phyloP scores from a whole-genome alignment of 2,329 filamentous ascomycete genomes.

The Mycosphaerella sp. region DNA sequence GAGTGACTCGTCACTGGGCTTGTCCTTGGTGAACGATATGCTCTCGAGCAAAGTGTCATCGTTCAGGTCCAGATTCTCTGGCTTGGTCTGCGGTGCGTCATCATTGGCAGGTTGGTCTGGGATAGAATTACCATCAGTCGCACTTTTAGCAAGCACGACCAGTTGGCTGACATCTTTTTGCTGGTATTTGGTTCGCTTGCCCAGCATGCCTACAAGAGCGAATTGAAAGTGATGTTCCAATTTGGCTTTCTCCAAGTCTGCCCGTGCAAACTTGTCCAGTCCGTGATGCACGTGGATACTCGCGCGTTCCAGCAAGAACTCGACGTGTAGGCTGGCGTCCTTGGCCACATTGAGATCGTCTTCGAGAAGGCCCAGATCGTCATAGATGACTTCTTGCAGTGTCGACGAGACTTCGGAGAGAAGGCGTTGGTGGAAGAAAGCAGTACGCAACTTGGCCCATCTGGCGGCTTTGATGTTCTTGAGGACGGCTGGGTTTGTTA shows the following conservation, averaged over 20 bases:
- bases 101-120: neutral
- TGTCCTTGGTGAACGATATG: slow-evolving; percentile 64
- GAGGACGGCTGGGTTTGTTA: slow-evolving; percentile 45
- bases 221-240: slow-evolving; percentile 67
- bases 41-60: slow-evolving; percentile 89
- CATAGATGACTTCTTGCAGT: slow-evolving; percentile 55
- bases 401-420: slow-evolving; percentile 56
- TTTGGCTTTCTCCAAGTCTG: slow-evolving; percentile 63
- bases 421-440: slow-evolving; percentile 65
- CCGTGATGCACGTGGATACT: slow-evolving; percentile 80
- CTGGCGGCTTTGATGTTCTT: slow-evolving; percentile 42
- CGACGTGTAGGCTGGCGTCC: slow-evolving; percentile 47
- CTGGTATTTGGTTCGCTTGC: slow-evolving; percentile 77
- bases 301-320: slow-evolving; percentile 74
- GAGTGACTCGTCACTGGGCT: slow-evolving; percentile 31
- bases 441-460: slow-evolving; percentile 64
- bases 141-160: slow-evolving; percentile 80
- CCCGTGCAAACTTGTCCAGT: slow-evolving; percentile 65
- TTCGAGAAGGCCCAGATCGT: slow-evolving; percentile 52
- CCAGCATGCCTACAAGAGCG: slow-evolving; percentile 75
- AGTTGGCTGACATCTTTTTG: slow-evolving; percentile 77
- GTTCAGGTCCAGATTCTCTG: slow-evolving; percentile 66
- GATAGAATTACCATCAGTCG: slow-evolving; percentile 28
- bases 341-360: slow-evolving; percentile 31
- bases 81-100: slow-evolving; percentile 13